Evolutionary conservation across 495 filamentous ascomycete genomes (phyloP).

Genomic region (Penicillium coprophilum): DNA sequence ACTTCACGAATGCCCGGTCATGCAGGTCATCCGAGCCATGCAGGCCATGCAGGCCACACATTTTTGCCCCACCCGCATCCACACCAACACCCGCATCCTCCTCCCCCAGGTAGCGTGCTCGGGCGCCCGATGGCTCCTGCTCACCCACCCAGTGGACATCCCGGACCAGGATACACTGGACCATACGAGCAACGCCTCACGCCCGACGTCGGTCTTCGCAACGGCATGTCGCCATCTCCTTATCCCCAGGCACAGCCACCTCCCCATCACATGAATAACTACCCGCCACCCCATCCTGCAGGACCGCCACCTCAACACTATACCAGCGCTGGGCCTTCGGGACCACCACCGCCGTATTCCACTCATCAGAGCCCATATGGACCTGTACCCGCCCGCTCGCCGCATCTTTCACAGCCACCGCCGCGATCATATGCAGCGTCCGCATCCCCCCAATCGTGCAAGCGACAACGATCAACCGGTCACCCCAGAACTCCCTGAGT

Average conservation of each 20-base stretch:
- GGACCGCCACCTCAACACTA: conserved; percentile 37
- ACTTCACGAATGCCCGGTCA: conserved; percentile 30
- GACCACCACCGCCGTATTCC: conserved; percentile 41
- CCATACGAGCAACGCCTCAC: conserved; percentile 40
- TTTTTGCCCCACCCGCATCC: conserved; percentile 30
- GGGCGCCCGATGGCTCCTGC: conserved; percentile 33
- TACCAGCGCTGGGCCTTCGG: conserved; percentile 33
- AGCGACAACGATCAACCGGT: conserved; percentile 43
- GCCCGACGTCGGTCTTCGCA: conserved; percentile 32
- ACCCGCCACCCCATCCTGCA: conserved; percentile 34
- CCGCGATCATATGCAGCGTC: conserved; percentile 47
- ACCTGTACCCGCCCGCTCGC: conserved; percentile 39
- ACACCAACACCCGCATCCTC: conserved; percentile 10
- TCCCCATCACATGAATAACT: conserved; percentile 34
- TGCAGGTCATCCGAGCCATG: neutral
- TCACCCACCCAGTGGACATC: conserved; percentile 28
- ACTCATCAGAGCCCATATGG: conserved; percentile 46
- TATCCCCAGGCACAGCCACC: conserved; percentile 32
- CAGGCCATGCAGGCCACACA: conserved; percentile 18
- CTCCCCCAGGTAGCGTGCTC: conserved; percentile 28
- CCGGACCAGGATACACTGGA: conserved; percentile 17
- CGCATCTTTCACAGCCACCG: conserved; percentile 39
- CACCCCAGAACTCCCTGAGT: conserved; percentile 42
- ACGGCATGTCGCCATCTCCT: conserved; percentile 36
- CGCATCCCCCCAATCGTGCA: conserved; percentile 47